These are phyloP conservation scores for Stephania japonica DNA, from an alignment of 164 flowering plant genomes.

Conservation along the genomic window DNA sequence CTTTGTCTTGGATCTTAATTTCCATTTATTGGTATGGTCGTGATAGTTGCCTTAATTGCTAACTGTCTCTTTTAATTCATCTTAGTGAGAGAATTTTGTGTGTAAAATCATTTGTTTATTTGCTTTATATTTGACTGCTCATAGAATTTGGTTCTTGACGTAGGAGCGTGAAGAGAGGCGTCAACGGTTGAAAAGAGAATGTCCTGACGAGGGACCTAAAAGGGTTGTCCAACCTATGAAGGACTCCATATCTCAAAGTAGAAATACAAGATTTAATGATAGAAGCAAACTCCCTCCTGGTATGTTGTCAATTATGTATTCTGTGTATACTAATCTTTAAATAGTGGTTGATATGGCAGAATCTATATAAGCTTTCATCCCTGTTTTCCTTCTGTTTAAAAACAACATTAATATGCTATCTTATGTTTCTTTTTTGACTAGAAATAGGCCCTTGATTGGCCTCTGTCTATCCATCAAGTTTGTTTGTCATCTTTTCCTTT, in stretches of 20 bases:
- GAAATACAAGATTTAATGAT: slow-evolving; percentile 34
- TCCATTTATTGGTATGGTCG: not conserved
- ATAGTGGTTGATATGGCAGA: not conserved
- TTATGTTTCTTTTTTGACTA: not conserved
- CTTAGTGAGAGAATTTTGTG: not conserved
- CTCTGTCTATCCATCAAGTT: not conserved
- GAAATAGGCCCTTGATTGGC: not conserved
- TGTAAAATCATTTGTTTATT: not conserved
- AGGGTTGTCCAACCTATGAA: slow-evolving; percentile 30
- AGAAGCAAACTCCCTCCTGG: slow-evolving; percentile 70
- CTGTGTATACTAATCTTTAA: not conserved
- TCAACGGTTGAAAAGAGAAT: slow-evolving; percentile 61
- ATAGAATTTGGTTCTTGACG: slow-evolving; percentile 11
- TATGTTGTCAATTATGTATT: slow-evolving; percentile 18
- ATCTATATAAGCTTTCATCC: not conserved
- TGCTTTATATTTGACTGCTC: slow-evolving; percentile 6
- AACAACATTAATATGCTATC: not conserved
- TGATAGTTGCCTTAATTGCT: not conserved
- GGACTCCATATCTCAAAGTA: slow-evolving; percentile 34
- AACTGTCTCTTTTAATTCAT: not conserved
- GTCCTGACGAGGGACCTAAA: slow-evolving; percentile 49
- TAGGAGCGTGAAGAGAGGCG: slow-evolving; percentile 93
- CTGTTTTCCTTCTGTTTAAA: not conserved
- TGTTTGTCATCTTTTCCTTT: too few species aligned
- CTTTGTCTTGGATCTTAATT: not conserved